phyloP scores from a whole-genome alignment of 768 basidiomycete genomes.

The Collybia nuda region DNA sequence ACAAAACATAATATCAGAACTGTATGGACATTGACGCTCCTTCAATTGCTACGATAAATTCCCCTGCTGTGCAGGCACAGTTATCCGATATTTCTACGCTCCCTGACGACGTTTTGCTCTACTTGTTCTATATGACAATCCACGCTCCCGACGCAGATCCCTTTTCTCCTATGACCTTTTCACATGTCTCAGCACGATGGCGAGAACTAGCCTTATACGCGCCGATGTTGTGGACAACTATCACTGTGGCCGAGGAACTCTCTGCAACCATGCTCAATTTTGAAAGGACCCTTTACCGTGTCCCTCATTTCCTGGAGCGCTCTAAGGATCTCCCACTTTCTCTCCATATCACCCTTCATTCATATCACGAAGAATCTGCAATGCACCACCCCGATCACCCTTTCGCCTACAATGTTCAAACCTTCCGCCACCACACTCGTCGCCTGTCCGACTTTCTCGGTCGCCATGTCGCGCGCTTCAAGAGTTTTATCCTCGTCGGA shows the following conservation, averaged over 20 bases:
- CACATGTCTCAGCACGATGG: neutral
- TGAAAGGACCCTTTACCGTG: neutral
- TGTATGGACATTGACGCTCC: neutral
- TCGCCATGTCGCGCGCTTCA: conserved; percentile 2
- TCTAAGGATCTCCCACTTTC: neutral
- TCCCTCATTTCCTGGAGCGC: neutral
- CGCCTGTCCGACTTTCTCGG: neutral
- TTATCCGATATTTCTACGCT: neutral
- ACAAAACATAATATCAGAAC: too few relatives aligned
- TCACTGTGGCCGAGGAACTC: neutral
- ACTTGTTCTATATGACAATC: neutral
- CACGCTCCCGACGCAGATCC: neutral
- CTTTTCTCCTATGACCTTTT: neutral
- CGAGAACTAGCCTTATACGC: neutral
- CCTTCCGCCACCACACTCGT: neutral
- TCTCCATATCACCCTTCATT: neutral
- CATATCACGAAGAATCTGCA: neutral
- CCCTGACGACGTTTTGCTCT: conserved; percentile 1
- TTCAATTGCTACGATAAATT: neutral
- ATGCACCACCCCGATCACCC: too few relatives aligned
- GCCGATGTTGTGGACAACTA: neutral
- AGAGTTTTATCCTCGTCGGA: neutral
- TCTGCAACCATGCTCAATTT: neutral
- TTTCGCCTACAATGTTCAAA: neutral
- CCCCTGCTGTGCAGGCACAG: neutral